Evolutionary conservation across 169 alveolate species (phyloP), one percentile per base, ranked within the genome.

Genomic region (Plasmodium fragile): DNA sequence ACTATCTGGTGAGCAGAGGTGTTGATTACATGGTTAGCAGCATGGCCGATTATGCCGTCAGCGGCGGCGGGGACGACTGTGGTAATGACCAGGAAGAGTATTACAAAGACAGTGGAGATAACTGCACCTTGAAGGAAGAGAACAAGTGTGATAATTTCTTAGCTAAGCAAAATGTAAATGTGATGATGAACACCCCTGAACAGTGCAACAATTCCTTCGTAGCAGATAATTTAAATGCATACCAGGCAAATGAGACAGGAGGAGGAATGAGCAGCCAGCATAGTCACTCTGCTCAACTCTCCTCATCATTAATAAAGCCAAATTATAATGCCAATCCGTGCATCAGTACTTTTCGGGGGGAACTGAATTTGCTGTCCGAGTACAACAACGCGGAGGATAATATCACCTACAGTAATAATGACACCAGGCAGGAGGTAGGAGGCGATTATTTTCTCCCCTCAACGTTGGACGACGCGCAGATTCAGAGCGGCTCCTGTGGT

Each of bases 311-410:
- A 73, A 32, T 22, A n/a, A 73, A 73, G 25, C 53, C 53, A 39
- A 73, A 5, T 34, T 83, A 80, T 49, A 22, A 36, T 43, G 49
- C 34, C 71, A 34, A 84, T 84, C 22, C 52, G 13, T 22, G 32
- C 34, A 25, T 80, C 16, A 53, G 49, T 25, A 41, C 2, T 59
- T 16, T 70, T 34, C 75, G 59, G 28, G 70, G 73, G 8, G 36
- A 39, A 28, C 30, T 18, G n/a, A 87, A 87, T 77, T 59, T 87
- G 34, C 34, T 87, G 4, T 52, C 93, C 3, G 81, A 78, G 34
- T 87, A 87, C 81, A 87, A 87, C 73, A 87, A 78, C 71, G 89
- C 93, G 45, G 93, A 87, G 72, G 93, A 87, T 75, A 78, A 87
- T 28, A 49, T 87, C 36, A 75, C 72, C 6, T 87, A 87, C 71